Percentiles rank a stretch among this genome's conserved stretches.
These are phyloP conservation scores for Aleurites moluccanus DNA, from an alignment of 441 rosid genomes.

Conservation along the genomic window DNA sequence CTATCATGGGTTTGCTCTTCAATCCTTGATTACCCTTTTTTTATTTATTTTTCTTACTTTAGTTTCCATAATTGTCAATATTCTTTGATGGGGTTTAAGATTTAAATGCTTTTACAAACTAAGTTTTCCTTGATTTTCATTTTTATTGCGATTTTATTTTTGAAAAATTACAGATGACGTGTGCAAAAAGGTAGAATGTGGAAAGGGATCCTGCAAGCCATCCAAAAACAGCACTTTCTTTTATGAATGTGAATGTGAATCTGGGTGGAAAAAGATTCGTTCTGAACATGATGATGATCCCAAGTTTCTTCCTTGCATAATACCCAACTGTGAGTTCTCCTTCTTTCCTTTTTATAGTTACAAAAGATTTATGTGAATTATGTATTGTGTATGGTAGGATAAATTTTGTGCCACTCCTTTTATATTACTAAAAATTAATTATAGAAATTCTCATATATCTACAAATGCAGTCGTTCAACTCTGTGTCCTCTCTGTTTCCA, in stretches of 20 bases:
- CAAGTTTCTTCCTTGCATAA: constrained; percentile 84
- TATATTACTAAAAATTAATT: background rate
- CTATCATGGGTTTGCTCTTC: constrained; percentile 46
- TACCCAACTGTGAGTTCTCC: constrained; percentile 66
- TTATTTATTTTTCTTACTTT: background rate
- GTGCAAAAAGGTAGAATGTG: constrained; percentile 64
- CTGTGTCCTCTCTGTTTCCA: background rate
- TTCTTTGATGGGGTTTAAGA: constrained; percentile 8
- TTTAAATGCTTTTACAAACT: background rate
- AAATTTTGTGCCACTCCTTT: background rate
- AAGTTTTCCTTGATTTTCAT: constrained; percentile 17
- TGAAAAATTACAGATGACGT: constrained; percentile 39
- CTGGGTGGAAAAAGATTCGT: constrained; percentile 69
- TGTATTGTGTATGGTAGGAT: background rate
- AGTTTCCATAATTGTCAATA: background rate
- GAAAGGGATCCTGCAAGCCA: constrained; percentile 68
- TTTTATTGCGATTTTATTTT: constrained; percentile 17
- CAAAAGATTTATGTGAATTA: background rate
- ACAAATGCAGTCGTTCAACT: background rate
- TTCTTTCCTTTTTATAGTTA: background rate
- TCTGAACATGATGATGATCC: constrained; percentile 29
- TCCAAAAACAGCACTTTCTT: constrained; percentile 36
- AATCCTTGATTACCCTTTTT: background rate
- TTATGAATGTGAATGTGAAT: constrained; percentile 62
- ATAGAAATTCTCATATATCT: too few relatives aligned